Evolutionary conservation across 2,329 filamentous ascomycete genomes (phyloP), one percentile per base, ranked within the genome.

Genomic region (Colletotrichum graminicola): DNA sequence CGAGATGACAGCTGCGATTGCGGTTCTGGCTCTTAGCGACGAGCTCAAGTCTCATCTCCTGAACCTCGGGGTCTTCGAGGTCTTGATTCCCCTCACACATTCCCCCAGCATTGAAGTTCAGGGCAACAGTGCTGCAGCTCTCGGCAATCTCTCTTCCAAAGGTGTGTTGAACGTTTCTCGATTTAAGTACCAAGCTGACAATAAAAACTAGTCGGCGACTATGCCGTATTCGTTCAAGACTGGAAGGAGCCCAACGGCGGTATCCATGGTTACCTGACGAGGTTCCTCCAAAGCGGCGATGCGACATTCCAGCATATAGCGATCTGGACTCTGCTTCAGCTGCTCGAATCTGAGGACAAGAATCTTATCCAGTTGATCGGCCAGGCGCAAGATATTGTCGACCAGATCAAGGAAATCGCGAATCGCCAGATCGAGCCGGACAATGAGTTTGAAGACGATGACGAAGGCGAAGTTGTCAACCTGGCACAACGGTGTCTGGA

Each of bases 1-100:
- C 2, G 96, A 99, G 82, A 99, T 99, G 96, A 99, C 96, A 5
- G 96, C 96, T n/a, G 96, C 96, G 1, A 98, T 99, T 81, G 96
- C 96, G 47, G 96, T 99, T 18, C 87, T 99, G 74, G 96, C 96
- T 23, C 85, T 99, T 62, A 98, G 95, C 76, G 96, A 99, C 77
- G 96, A 99, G 74, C 88, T 99, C 70, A 99, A 99, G 83, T 90
- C 93, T 5, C 93, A 97, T 78, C 88, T 99, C 16, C 85, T 99
- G 66, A 95, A 94, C 73, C 88, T 98, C 2, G 96, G 95, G 29
- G 95, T 99, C 1, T 98, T 98, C 78, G 96, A 98, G 78, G 95
- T 98, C 16, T 84, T 99, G 68, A 98, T 99, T 70, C 96, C 96
- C 32, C 86, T 99, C 71, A 99, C 96, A 0, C 94, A 96, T 78